Percentiles rank a stretch among this genome's conserved stretches.
These are phyloP conservation scores for Termitomyces sp. DNA, from an alignment of 768 basidiomycete genomes.

Conservation along the genomic window DNA sequence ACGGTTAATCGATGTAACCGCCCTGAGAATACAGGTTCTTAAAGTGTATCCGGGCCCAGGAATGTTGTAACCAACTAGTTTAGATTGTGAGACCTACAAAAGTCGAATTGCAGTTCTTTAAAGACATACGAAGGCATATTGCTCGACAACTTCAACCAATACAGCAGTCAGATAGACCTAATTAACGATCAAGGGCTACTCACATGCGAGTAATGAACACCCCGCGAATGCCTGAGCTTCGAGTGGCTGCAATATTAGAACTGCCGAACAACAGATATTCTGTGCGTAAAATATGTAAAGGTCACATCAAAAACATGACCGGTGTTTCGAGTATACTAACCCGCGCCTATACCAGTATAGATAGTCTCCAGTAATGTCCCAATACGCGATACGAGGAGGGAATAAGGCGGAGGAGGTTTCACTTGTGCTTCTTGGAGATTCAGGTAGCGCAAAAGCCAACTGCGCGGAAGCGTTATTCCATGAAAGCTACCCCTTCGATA, in stretches of 20 bases:
- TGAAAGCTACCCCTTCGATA: slow-evolving; percentile 25
- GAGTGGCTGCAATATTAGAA: slow-evolving; percentile 14
- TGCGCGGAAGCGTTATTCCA: slow-evolving; percentile 45
- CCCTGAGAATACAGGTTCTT: slow-evolving; percentile 12
- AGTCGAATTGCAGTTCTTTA: neutral
- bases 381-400: slow-evolving; percentile 14
- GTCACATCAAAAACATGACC: neutral
- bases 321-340: neutral
- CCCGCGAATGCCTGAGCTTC: slow-evolving; percentile 16
- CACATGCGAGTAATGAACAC: slow-evolving; percentile 46
- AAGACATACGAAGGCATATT: slow-evolving; percentile 36
- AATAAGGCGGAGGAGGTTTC: neutral
- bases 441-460: slow-evolving; percentile 36
- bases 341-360: slow-evolving; percentile 22
- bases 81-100: neutral
- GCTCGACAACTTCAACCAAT: slow-evolving; percentile 34
- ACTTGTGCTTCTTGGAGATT: slow-evolving; percentile 8
- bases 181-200: slow-evolving; percentile 14
- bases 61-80: slow-evolving; percentile 25
- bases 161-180: neutral
- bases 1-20: slow-evolving; percentile 16
- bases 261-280: slow-evolving; percentile 24
- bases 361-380: slow-evolving; percentile 22
- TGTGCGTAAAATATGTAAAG: neutral
- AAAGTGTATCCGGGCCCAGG: neutral